Base-by-base conservation (phyloP, 2,329 filamentous ascomycete species). In the Cladophialophora carrionii region DNA sequence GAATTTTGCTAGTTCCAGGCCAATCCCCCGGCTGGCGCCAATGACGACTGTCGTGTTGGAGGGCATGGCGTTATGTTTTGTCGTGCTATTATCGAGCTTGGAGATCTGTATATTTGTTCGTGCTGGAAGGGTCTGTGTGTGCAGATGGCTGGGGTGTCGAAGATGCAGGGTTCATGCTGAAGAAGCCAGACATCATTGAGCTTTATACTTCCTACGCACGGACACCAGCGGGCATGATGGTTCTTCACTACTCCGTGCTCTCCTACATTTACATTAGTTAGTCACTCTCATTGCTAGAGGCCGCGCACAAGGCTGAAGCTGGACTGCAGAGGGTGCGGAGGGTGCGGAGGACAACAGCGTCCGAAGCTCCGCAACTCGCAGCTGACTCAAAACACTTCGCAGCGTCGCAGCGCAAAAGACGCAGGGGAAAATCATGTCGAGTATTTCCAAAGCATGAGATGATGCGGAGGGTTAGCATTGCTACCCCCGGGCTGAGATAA, bases 21-120 rank as follows among this genome's bases (percentile, higher is more conserved):
- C 62, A 52, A 57, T 51, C 6, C 49, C 62, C 34, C 57, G 49
- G 52, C 51, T 64, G 10, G 51, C 57, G 46, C 57, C 62, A 61
- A 64, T 32, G 24, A 64, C 57, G n/a, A 64, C 43, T 41, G 62
- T 64, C 2, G 54, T 63, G 5, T 63, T 63, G 9, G 54, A 53
- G 10, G 14, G 51, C 61, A 63, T 57, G 26, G 26, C 31, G 37
- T 22, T 31, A 22, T 26, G 7, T 9, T 17, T 26, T n/a, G 22
- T 26, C 20, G n/a, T 31, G 24, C 7, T 55, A 2, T 4, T 31
- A 55, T n/a, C 31, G 52, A 31, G 22, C 14, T 31, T 55, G 52
- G 24, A 24, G 8, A 2, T n/a, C n/a, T n/a, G 37, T n/a, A 20
- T 17, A 3, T 17, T 1, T n/a, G 17, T n/a, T 48, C n/a, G 7